Conservation (phyloP, 768 basidiomycete species). For the Crepidotus variabilis region DNA sequence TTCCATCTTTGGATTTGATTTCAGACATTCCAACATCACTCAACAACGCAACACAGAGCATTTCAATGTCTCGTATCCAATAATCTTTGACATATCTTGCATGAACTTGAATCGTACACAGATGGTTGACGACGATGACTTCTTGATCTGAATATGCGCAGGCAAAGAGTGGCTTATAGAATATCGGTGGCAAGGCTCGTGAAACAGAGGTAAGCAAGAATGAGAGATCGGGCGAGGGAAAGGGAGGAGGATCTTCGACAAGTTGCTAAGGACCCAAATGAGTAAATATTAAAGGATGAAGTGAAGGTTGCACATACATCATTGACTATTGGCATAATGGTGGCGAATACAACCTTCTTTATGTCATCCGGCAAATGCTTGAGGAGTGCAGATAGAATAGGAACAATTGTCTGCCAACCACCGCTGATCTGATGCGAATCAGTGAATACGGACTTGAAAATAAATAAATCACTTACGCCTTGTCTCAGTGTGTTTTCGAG, state of each 20-base stretch:
- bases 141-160: constrained; percentile 67
- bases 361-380: constrained; percentile 45
- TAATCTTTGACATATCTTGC: constrained; percentile 55
- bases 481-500: constrained; percentile 18
- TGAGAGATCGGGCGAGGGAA: constrained; percentile 42
- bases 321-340: constrained; percentile 42
- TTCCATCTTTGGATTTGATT: constrained; percentile 11
- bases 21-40: constrained; percentile 37
- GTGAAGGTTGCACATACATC: constrained; percentile 35
- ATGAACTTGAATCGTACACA: constrained; percentile 49
- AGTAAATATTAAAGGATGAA: not conserved
- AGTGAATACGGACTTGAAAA: not conserved
- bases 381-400: constrained; percentile 38
- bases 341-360: constrained; percentile 33
- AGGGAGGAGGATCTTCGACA: constrained; percentile 46
- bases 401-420: constrained; percentile 40
- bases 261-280: constrained; percentile 40
- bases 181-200: constrained; percentile 50
- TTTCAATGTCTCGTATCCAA: constrained; percentile 69
- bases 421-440: constrained; percentile 19
- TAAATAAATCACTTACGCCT: constrained; percentile 18
- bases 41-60: constrained; percentile 69
- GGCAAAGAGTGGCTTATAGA: constrained; percentile 69
- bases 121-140: constrained; percentile 52
- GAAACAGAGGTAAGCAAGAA: constrained; percentile 50